Evolutionary conservation across 345 rosid genomes (phyloP).

Genomic region (Heritiera fomes): DNA sequence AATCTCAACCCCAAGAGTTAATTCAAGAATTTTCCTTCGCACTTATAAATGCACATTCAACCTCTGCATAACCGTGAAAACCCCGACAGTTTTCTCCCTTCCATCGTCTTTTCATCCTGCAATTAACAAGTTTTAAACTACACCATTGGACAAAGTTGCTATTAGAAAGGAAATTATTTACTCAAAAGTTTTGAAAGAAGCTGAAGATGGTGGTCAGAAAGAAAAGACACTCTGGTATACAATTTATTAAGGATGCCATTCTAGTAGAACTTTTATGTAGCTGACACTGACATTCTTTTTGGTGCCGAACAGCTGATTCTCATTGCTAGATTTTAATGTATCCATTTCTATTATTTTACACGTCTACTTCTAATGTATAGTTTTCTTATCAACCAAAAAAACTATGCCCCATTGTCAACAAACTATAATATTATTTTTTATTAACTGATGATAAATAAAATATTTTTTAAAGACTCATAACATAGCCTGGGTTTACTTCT

Average conservation of each 20-base stretch:
- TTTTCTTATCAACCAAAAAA: too few relatives aligned
- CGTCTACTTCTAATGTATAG: not conserved
- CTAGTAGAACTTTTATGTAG: not conserved
- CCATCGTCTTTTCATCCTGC: constrained; percentile 64
- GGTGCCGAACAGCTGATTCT: not conserved
- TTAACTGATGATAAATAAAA: too few relatives aligned
- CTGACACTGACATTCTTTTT: not conserved
- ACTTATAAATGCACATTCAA: not conserved
- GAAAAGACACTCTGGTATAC: not conserved
- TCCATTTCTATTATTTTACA: not conserved
- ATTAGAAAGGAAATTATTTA: not conserved
- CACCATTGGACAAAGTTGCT: not conserved
- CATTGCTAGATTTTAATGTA: not conserved
- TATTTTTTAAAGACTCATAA: too few relatives aligned
- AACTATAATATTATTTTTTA: too few relatives aligned
- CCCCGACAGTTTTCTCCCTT: constrained; percentile 36
- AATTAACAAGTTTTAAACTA: constrained; percentile 16
- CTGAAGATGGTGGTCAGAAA: not conserved
- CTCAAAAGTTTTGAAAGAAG: not conserved
- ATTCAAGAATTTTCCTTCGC: too few relatives aligned
- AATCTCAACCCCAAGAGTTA: too few relatives aligned
- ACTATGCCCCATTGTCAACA: too few relatives aligned
- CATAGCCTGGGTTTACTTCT: too few relatives aligned
- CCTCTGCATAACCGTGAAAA: too few relatives aligned
- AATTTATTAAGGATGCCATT: not conserved